Conservation (phyloP, 2,329 filamentous ascomycete genomes). For the Chlorencoelia australis region DNA sequence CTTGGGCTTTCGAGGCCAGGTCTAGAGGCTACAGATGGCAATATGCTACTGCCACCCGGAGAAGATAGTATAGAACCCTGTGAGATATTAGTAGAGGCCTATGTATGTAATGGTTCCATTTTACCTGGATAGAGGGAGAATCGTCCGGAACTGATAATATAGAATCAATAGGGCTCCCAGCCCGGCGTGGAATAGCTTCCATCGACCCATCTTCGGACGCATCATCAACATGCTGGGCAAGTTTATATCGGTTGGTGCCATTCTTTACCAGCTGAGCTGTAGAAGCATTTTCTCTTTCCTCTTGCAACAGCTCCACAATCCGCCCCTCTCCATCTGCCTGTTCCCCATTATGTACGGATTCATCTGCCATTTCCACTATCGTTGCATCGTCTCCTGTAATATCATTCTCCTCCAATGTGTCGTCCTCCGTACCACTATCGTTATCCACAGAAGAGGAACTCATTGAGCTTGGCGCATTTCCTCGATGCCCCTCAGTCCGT, state of each 20-base stretch:
- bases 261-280: slow-evolving; percentile 25
- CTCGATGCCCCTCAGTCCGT: slow-evolving; percentile 22
- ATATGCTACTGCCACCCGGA: slow-evolving; percentile 64
- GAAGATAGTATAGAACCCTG: slow-evolving; percentile 54
- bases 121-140: slow-evolving; percentile 71
- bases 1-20: slow-evolving; percentile 59
- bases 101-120: slow-evolving; percentile 14
- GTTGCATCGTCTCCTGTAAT: slow-evolving; percentile 29
- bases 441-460: slow-evolving; percentile 56
- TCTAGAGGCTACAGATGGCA: slow-evolving; percentile 59
- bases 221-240: slow-evolving; percentile 31
- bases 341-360: slow-evolving; percentile 13
- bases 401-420: slow-evolving; percentile 40
- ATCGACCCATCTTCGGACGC: slow-evolving; percentile 43
- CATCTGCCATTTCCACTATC: slow-evolving; percentile 1
- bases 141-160: slow-evolving; percentile 69
- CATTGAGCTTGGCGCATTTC: slow-evolving; percentile 44
- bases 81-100: slow-evolving; percentile 7
- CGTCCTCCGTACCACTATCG: slow-evolving; percentile 49
- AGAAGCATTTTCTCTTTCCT: slow-evolving; percentile 19
- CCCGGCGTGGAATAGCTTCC: slow-evolving; percentile 42
- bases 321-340: slow-evolving; percentile 27
- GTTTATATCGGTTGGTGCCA: slow-evolving; percentile 26
- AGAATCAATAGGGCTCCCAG: slow-evolving; percentile 60
- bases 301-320: slow-evolving; percentile 21